Evolutionary conservation across 441 rosid species (phyloP).

Genomic region (Monsonia emarginata): DNA sequence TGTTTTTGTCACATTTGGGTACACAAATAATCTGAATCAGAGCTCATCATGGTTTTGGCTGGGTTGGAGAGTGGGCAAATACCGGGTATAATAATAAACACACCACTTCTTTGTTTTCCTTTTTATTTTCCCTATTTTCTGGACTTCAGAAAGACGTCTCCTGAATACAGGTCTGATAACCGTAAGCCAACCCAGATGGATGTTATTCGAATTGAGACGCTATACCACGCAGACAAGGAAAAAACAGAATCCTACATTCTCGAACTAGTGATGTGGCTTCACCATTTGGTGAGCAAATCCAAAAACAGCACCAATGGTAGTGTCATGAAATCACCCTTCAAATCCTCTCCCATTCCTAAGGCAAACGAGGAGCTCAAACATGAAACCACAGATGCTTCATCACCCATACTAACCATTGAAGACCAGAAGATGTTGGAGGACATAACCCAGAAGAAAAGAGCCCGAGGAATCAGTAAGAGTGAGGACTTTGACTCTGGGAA

Average conservation of each 20-base stretch:
- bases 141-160: not conserved
- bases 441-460: constrained; percentile 22
- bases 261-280: constrained; percentile 54
- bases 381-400: constrained; percentile 10
- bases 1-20: constrained; percentile 4
- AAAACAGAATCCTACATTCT: constrained; percentile 55
- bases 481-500: constrained; percentile 41
- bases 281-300: constrained; percentile 42
- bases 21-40: constrained; percentile 25
- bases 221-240: constrained; percentile 58
- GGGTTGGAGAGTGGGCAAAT: constrained; percentile 73
- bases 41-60: constrained; percentile 63
- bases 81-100: constrained; percentile 33
- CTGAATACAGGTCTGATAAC: constrained; percentile 35
- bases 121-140: not conserved
- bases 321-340: constrained; percentile 20
- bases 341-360: constrained; percentile 13
- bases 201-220: constrained; percentile 49
- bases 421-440: constrained; percentile 36
- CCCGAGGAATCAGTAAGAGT: constrained; percentile 42
- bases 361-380: constrained; percentile 11
- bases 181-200: constrained; percentile 38
- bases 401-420: constrained; percentile 28
- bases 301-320: constrained; percentile 26
- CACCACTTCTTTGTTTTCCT: not conserved